A percentile compares a stretch with the other conserved stretches of the same genome.
Conservation (phyloP, 208 protist genomes). For the Wallacemonas collosoma region DNA sequence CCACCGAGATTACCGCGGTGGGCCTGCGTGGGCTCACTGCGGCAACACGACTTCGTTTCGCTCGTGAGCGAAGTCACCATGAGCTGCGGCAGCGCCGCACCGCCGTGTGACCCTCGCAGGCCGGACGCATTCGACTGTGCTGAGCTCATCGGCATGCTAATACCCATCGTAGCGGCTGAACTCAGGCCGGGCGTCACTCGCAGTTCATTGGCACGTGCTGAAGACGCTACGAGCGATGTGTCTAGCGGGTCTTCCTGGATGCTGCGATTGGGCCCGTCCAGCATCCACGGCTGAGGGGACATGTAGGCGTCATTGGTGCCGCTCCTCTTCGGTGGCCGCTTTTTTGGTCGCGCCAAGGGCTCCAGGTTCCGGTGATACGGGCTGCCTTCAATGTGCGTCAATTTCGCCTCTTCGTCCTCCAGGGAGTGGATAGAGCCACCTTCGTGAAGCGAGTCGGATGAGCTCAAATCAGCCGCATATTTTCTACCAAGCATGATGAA, state of each 20-base stretch:
- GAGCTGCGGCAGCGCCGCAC: background rate
- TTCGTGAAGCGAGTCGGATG: conserved; percentile 1
- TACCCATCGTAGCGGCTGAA: background rate
- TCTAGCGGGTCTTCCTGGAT: conserved; percentile 4
- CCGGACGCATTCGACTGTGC: background rate
- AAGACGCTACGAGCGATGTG: background rate
- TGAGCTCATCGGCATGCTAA: background rate
- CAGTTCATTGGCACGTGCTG: background rate
- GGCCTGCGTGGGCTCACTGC: background rate
- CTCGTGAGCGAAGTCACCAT: background rate
- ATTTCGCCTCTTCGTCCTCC: conserved; percentile 1
- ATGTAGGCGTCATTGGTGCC: conserved; percentile 7
- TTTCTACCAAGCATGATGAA: background rate
- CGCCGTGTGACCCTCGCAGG: background rate
- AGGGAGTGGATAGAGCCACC: conserved; percentile 12
- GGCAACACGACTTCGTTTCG: background rate
- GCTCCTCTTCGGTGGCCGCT: conserved; percentile 1
- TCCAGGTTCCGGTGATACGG: conserved; percentile 7
- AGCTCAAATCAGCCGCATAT: background rate
- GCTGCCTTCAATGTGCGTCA: conserved; percentile 11
- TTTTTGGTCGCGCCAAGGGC: background rate
- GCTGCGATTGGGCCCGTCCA: conserved; percentile 1
- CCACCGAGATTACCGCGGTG: background rate
- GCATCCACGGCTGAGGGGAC: conserved; percentile 7
- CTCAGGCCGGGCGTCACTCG: background rate